phyloP scores from a whole-genome alignment of 805 yeast species.

The Pichia insulana region DNA sequence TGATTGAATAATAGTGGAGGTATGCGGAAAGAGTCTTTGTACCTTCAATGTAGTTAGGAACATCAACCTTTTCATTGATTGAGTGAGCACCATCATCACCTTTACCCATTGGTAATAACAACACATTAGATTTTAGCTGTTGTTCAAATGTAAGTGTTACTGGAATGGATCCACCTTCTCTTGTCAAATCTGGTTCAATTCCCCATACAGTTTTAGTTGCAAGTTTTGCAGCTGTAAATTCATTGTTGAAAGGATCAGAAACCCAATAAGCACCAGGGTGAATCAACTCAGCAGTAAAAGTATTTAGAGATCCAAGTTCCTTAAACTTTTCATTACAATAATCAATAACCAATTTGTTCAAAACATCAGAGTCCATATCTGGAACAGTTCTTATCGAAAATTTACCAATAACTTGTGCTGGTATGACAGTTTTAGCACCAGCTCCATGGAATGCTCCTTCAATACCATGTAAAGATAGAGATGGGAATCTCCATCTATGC shows the following conservation, averaged over 20 bases:
- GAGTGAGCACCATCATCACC: constrained; percentile 99
- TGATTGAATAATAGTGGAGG: constrained; percentile 64
- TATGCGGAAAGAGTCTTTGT: constrained; percentile 89
- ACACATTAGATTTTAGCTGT: constrained; percentile 73
- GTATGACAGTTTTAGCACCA: constrained; percentile 98
- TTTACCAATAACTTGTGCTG: constrained; percentile 89
- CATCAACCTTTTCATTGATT: constrained; percentile 87
- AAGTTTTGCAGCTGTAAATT: constrained; percentile 86
- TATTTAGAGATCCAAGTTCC: constrained; percentile 70
- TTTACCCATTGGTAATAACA: constrained; percentile 93
- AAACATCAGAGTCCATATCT: constrained; percentile 69
- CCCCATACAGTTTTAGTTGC: constrained; percentile 95
- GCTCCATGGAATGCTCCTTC: constrained; percentile 94
- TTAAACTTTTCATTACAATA: constrained; percentile 61
- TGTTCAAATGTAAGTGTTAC: constrained; percentile 91
- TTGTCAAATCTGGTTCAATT: constrained; percentile 89
- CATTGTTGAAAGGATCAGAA: constrained; percentile 84
- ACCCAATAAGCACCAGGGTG: constrained; percentile 98
- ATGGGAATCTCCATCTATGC: constrained; percentile 99
- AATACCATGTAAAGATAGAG: constrained; percentile 90
- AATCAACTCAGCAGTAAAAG: constrained; percentile 58
- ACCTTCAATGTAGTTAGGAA: constrained; percentile 86
- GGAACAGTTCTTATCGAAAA: constrained; percentile 98
- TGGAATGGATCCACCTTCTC: constrained; percentile 99
- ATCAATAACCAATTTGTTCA: constrained; percentile 68